A percentile compares a stretch with the other conserved stretches of the same genome.
These are phyloP conservation scores for Myxozyma sirexii DNA, from an alignment of 805 yeast species.

Conservation along the genomic window DNA sequence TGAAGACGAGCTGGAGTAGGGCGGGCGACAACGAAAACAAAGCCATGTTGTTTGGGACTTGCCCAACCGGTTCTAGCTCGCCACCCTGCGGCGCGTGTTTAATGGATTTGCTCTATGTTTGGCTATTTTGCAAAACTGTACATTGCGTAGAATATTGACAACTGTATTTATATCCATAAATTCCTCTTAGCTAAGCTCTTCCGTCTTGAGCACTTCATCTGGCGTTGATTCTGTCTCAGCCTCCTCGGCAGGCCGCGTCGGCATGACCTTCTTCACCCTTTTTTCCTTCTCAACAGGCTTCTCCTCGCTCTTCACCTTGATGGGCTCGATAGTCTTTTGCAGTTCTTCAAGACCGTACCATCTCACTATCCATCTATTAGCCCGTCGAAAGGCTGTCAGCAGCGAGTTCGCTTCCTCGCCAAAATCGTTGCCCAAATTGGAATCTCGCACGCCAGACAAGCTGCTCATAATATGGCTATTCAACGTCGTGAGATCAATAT, in stretches of 20 bases:
- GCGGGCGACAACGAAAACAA: not conserved
- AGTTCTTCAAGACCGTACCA: constrained; percentile 27
- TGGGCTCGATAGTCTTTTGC: not conserved
- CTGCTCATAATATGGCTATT: constrained; percentile 25
- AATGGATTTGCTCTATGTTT: not conserved
- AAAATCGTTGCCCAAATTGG: constrained; percentile 34
- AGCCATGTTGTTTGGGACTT: constrained; percentile 8
- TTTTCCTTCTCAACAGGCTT: not conserved
- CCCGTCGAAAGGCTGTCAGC: constrained; percentile 36
- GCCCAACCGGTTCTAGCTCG: constrained; percentile 2
- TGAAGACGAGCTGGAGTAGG: not conserved
- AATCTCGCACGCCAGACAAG: constrained; percentile 20
- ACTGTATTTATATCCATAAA: too few species aligned
- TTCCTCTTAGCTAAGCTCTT: not conserved
- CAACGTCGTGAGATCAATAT: constrained; percentile 22
- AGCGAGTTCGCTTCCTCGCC: constrained; percentile 39
- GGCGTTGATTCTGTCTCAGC: not conserved
- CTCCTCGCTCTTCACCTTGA: not conserved
- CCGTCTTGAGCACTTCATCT: not conserved
- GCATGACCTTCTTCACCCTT: not conserved
- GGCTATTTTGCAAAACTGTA: too few species aligned
- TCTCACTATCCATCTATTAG: constrained; percentile 38
- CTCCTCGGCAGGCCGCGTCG: not conserved
- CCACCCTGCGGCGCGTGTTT: constrained; percentile 4
- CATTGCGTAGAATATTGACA: too few species aligned